Percentiles rank a stretch among this genome's conserved stretches.
phyloP scores from a whole-genome alignment of 176 grass and related monocot species.

The Hsuehochloa calcarea region DNA sequence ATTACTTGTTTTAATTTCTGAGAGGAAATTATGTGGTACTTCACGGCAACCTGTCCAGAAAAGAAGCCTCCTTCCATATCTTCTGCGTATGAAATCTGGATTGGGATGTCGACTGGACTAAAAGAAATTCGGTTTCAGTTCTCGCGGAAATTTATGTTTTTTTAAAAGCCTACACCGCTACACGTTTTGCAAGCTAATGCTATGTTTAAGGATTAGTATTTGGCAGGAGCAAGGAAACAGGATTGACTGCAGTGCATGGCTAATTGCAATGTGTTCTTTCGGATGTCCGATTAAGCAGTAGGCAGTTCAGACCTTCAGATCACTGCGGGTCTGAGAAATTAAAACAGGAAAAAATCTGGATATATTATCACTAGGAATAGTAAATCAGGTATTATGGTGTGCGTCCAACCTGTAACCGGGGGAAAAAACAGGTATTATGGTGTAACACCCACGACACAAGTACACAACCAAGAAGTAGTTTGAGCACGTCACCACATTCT shows the following conservation, averaged over 20 bases:
- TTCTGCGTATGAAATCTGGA: neutral
- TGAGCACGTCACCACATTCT: too few relatives aligned
- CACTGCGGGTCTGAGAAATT: too few relatives aligned
- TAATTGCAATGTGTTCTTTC: neutral
- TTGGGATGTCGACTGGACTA: neutral
- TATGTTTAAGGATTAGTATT: neutral
- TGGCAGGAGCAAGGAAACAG: too few relatives aligned
- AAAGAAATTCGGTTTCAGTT: neutral
- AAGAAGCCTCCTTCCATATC: neutral
- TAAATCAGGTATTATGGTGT: too few relatives aligned
- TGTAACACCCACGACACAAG: too few relatives aligned
- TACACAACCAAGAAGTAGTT: too few relatives aligned
- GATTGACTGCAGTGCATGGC: neutral
- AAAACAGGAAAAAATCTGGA: too few relatives aligned
- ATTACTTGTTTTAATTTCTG: neutral
- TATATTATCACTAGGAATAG: too few relatives aligned
- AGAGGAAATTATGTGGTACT: neutral
- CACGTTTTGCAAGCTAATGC: neutral
- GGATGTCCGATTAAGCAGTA: neutral
- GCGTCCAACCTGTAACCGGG: too few relatives aligned
- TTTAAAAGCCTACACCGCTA: neutral
- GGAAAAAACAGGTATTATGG: too few relatives aligned
- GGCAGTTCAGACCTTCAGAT: neutral
- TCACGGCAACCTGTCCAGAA: neutral
- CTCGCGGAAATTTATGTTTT: neutral